Evolutionary conservation across 495 filamentous ascomycete genomes (phyloP), one percentile per base, ranked within the genome.

Genomic region (Penicillium silybi): DNA sequence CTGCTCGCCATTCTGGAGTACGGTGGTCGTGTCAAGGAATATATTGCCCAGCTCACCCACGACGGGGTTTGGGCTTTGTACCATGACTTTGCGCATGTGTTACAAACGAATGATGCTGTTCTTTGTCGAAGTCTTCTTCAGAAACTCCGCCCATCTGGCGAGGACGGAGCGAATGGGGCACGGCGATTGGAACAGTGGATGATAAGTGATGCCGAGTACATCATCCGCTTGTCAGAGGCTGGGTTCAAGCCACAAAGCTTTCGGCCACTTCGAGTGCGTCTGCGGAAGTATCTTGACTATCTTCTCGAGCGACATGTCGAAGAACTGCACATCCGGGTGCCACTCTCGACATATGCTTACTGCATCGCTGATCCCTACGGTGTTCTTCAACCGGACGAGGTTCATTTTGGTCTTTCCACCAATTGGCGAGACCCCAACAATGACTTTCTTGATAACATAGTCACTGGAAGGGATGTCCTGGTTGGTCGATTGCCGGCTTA

Each of bases 401-500:
- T 96, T 2, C 89, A 92, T 47, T 66, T 97, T 10, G 80, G 81
- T 7, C 92, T 97, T 54, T 96, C 92, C 0, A 78, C 68, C 0
- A 68, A 72, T 37, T 77, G 71, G 74, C 61, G 58, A 15, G 84
- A 81, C 48, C 83, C 85, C 35, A 63, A 73, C 1, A 81, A 85
- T 22, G 72, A 80, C 8, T 81, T 80, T 23, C 80, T 77, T 35
- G 86, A 83, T 53, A 81, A 73, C 11, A 65, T 80, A 29, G 66
- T 93, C 1, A 67, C 88, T 52, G 80, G 83, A 17, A 71, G 84
- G n/a, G 85, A 95, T 48, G 76, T 95, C 20, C 77, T 98, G 0
- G 90, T 97, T 8, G 88, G 87, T n/a, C 84, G 93, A 18, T 82
- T 86, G 3, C 92, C 93, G 0, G 87, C 90, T 1, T 82, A 90